Conservation (phyloP, 106 monocot species). For the Alisma plantagoaquatica region DNA sequence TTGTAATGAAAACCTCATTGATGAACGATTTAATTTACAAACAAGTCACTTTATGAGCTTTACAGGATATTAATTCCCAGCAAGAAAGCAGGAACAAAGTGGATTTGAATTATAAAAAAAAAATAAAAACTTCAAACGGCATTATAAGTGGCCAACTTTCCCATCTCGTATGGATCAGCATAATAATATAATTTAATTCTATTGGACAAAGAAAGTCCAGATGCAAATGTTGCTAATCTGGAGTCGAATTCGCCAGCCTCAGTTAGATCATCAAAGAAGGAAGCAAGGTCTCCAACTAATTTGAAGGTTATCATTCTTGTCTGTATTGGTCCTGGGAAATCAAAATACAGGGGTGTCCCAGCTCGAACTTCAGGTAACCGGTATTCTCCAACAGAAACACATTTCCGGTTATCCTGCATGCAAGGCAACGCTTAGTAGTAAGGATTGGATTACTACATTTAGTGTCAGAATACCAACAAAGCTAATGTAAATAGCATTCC, state of each 20-base stretch:
- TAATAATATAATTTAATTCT: constrained; percentile 83
- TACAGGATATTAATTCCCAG: too few species aligned
- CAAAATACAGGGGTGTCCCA: constrained; percentile 75
- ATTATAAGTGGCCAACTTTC: constrained; percentile 23
- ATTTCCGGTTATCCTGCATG: constrained; percentile 56
- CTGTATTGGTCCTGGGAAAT: constrained; percentile 52
- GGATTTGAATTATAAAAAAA: too few species aligned
- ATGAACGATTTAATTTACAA: too few species aligned
- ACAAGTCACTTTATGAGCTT: too few species aligned
- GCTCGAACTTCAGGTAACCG: constrained; percentile 73
- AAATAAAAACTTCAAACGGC: background rate
- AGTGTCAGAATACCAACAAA: too few species aligned
- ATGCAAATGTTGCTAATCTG: constrained; percentile 49
- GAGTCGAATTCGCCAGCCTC: constrained; percentile 49
- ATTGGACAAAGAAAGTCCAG: constrained; percentile 70
- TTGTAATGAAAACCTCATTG: too few species aligned
- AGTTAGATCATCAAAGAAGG: constrained; percentile 65
- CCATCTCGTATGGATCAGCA: constrained; percentile 78
- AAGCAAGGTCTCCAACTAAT: constrained; percentile 65
- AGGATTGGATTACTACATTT: too few species aligned
- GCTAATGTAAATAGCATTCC: too few species aligned
- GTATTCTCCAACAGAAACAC: constrained; percentile 61
- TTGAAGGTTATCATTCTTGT: constrained; percentile 47
- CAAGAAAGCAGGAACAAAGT: too few species aligned
- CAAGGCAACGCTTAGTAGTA: too few species aligned